Base-by-base conservation (phyloP, 106 monocot species). In the Dendrobium nobile region DNA sequence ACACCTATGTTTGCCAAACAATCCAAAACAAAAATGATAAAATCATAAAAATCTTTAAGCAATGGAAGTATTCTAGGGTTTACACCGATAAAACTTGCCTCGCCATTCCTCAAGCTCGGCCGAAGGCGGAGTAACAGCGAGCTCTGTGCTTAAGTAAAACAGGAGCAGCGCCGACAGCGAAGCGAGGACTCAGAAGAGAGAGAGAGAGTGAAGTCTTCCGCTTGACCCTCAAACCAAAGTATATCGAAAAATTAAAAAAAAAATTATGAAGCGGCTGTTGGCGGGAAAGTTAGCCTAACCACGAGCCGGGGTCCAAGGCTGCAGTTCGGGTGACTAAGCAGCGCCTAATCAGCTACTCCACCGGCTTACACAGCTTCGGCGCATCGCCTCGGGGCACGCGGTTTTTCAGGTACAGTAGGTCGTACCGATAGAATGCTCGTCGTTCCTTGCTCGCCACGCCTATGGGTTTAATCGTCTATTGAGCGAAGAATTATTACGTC, bases 81-180 rank as follows among this genome's bases (percentile, higher is more conserved):
- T 72, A 17, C 37, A 72, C 24, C 37, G 26, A 65, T 65, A 33
- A 37, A 40, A 72, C 72, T 10, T 11, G 40, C 72, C 72, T 72
- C 33, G 72, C 72, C 72, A 72, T 72, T 72, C 33, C 40, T 72
- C 72, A 37, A 70, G 68, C 68, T 70, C 31, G 28, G 28, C 16
- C 37, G 37, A 16, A n/a, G 26, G 64, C 10, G 6, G 51, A 51
- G 51, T 51, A 13, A 13, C 64, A 65, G 64, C 24, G 26, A 72
- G 72, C 72, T 16, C 72, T 37, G 72, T 3, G 37, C 72, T 72
- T 13, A 37, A 40, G 37, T 72, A 37, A 72, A 13, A n/a, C 31
- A 2, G 11, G 27, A 67, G 24, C 9, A 27, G 31, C 67, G 27
- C n/a, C 27, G 58, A 58, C 58, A n/a, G 18, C 58, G 1, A 26